phyloP scores from a whole-genome alignment of 352 stramenopile genomes.

The Aphanomyces cochlioides region DNA sequence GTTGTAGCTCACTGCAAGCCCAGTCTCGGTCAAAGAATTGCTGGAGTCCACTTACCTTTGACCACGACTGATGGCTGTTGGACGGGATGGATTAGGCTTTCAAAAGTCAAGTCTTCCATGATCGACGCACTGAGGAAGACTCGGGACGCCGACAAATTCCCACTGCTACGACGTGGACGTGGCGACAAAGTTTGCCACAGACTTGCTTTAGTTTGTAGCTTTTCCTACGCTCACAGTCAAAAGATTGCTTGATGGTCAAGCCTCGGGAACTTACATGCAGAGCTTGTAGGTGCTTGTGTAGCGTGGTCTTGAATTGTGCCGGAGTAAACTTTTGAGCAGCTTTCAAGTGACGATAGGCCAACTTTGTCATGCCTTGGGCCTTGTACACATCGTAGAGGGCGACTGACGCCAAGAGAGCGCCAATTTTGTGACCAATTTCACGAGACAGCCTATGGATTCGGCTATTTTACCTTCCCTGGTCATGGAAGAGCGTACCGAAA shows the following conservation, averaged over 20 bases:
- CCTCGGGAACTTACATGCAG: not conserved
- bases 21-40: not conserved
- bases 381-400: slow-evolving; percentile 11
- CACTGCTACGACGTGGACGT: not conserved
- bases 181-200: slow-evolving; percentile 5
- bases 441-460: slow-evolving; percentile 3
- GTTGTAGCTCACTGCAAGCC: not conserved
- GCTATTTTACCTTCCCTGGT: not conserved
- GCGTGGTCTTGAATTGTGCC: slow-evolving; percentile 4
- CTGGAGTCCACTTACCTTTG: slow-evolving; percentile 19
- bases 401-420: slow-evolving; percentile 4
- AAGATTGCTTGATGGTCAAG: not conserved
- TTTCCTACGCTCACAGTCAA: slow-evolving; percentile 7
- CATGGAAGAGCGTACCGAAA: slow-evolving; percentile 12
- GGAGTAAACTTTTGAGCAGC: slow-evolving; percentile 11
- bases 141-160: not conserved
- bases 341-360: not conserved
- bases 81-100: not conserved
- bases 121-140: not conserved
- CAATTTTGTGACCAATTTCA: slow-evolving; percentile 19
- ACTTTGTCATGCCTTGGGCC: not conserved
- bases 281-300: slow-evolving; percentile 10
- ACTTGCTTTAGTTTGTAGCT: not conserved
- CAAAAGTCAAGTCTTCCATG: not conserved
- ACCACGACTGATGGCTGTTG: not conserved